These are phyloP conservation scores for Backusella parvicylindrica DNA, from an alignment of 192 early-diverging fungal species.

Conservation along the genomic window DNA sequence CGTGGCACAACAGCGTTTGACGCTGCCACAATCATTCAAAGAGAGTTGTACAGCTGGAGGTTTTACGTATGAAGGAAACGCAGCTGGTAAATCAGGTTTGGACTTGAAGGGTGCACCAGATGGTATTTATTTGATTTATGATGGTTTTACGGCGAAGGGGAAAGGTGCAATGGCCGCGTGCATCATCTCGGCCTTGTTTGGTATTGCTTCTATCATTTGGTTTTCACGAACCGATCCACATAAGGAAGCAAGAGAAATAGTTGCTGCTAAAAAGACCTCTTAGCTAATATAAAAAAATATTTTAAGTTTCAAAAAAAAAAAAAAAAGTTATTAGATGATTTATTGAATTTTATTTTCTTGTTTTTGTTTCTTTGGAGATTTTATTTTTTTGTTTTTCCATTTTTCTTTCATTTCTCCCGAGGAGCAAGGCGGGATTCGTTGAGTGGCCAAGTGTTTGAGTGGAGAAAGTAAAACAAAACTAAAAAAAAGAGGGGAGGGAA, in stretches of 20 bases:
- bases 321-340: constrained; percentile 1
- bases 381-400: neutral
- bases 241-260: constrained; percentile 16
- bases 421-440: neutral
- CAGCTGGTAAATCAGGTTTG: constrained; percentile 64
- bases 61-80: constrained; percentile 63
- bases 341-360: neutral
- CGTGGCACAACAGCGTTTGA: constrained; percentile 46
- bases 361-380: neutral
- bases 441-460: neutral
- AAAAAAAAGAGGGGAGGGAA: neutral
- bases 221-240: constrained; percentile 43
- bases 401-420: neutral
- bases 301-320: neutral
- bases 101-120: constrained; percentile 56
- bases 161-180: constrained; percentile 68
- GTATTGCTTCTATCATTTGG: constrained; percentile 74
- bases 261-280: neutral
- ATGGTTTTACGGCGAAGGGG: constrained; percentile 63
- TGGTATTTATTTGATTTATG: constrained; percentile 49
- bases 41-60: constrained; percentile 65
- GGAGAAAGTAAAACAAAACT: neutral
- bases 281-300: neutral
- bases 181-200: constrained; percentile 69
- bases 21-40: constrained; percentile 49